Conservation (phyloP, 2,329 filamentous ascomycete species). For the Talaromyces sp. region DNA sequence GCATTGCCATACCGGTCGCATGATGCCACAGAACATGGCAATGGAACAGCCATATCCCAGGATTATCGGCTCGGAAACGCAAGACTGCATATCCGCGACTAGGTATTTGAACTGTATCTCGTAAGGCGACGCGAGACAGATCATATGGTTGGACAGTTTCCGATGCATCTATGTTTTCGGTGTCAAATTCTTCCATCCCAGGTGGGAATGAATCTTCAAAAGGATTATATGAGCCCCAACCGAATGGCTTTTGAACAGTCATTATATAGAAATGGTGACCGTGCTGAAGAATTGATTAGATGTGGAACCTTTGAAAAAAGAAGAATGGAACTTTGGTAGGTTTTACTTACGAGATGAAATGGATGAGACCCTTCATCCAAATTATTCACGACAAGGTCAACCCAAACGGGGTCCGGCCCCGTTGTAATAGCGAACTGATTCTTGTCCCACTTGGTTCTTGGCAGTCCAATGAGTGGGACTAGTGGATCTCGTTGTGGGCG, state of each 20-base stretch:
- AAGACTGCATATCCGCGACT: slow-evolving; percentile 60
- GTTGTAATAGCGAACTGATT: slow-evolving; percentile 45
- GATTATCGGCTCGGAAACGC: slow-evolving; percentile 59
- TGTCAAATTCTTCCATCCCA: slow-evolving; percentile 10
- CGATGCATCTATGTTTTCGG: background rate
- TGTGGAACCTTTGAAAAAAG: no score
- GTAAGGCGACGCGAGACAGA: slow-evolving; percentile 44
- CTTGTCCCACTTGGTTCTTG: slow-evolving; percentile 43
- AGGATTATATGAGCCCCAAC: slow-evolving; percentile 45
- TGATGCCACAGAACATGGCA: slow-evolving; percentile 58
- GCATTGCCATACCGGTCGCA: slow-evolving; percentile 49
- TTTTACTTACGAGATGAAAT: slow-evolving; percentile 50
- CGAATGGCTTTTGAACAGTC: slow-evolving; percentile 30
- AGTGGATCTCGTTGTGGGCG: slow-evolving; percentile 40
- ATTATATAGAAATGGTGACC: slow-evolving; percentile 41
- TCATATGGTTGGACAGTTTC: slow-evolving; percentile 38
- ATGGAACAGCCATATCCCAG: slow-evolving; percentile 54
- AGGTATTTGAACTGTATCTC: slow-evolving; percentile 58
- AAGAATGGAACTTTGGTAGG: no score
- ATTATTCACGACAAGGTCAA: slow-evolving; percentile 55
- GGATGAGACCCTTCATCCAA: slow-evolving; percentile 55
- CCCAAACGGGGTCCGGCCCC: slow-evolving; percentile 40
- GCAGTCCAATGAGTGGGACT: slow-evolving; percentile 37
- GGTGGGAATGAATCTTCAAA: slow-evolving; percentile 28
- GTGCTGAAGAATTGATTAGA: slow-evolving; percentile 28